Conservation (phyloP, 352 stramenopile species). For the Phytophthora citricola region DNA sequence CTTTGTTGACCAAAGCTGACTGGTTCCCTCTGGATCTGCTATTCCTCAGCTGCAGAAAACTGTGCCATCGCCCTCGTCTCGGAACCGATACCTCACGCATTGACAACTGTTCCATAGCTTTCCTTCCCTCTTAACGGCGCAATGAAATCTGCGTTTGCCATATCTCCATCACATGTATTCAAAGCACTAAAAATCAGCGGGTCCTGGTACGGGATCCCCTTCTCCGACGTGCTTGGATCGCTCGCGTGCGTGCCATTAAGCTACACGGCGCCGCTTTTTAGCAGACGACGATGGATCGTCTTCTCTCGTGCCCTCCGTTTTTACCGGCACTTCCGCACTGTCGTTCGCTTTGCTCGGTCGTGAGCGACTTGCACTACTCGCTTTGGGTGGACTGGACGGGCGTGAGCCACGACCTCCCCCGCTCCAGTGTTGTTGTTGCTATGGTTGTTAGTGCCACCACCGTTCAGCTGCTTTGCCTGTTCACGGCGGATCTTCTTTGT, state of each 20-base stretch:
- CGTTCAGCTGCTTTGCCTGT: conserved; percentile 75
- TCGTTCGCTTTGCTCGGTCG: conserved; percentile 27
- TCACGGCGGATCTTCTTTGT: conserved; percentile 91
- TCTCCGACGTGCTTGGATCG: conserved; percentile 12
- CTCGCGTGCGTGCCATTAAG: conserved; percentile 24
- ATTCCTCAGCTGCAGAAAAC: conserved; percentile 68
- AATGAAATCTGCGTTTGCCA: conserved; percentile 25
- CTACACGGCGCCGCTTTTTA: conserved; percentile 70
- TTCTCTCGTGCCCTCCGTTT: conserved; percentile 44
- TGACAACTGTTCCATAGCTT: conserved; percentile 30
- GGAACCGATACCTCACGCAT: conserved; percentile 72
- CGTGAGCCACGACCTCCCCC: conserved; percentile 29
- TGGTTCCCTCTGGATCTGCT: conserved; percentile 2
- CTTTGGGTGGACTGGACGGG: conserved; percentile 22
- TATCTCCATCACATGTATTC: conserved; percentile 27
- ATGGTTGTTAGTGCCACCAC: conserved; percentile 46
- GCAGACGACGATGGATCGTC: conserved; percentile 37
- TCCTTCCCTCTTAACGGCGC: conserved; percentile 8
- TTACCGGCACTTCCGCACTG: conserved; percentile 23
- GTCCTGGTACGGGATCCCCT: not conserved
- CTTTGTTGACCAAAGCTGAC: conserved; percentile 14
- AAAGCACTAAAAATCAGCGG: conserved; percentile 11
- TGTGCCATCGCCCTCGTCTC: conserved; percentile 43
- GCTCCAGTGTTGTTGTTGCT: conserved; percentile 42
- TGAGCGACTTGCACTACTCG: conserved; percentile 29